Conservation (phyloP, 495 filamentous ascomycete genomes). For the Neurospora sp. region DNA sequence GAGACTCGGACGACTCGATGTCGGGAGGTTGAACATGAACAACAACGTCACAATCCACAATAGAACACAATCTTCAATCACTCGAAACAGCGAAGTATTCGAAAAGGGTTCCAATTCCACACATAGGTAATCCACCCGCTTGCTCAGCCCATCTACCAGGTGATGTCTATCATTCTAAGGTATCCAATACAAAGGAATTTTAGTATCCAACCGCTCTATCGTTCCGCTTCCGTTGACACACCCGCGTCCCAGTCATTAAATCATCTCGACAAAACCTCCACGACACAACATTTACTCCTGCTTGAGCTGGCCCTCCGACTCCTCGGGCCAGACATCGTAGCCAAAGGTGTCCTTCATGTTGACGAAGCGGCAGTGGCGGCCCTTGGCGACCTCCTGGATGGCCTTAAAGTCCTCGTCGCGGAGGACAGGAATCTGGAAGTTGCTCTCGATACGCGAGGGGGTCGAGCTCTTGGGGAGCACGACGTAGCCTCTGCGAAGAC, state of each 20-base stretch:
- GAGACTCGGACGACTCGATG: neutral
- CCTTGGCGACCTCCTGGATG: conserved; percentile 34
- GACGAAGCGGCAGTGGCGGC: conserved; percentile 54
- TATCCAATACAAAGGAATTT: neutral
- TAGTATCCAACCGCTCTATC: neutral
- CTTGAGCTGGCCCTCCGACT: conserved; percentile 16
- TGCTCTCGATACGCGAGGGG: conserved; percentile 54
- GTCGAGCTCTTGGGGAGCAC: conserved; percentile 50
- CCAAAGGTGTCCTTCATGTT: conserved; percentile 68
- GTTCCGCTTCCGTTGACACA: neutral
- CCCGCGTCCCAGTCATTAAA: neutral
- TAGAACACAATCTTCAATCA: neutral
- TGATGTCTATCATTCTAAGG: neutral
- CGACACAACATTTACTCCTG: neutral
- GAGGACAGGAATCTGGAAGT: conserved; percentile 33
- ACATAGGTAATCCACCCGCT: neutral
- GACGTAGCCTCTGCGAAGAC: conserved; percentile 30
- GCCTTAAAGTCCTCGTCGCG: conserved; percentile 32
- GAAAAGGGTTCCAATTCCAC: neutral
- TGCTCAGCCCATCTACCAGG: neutral
- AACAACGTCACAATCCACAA: neutral
- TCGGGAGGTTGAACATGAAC: neutral
- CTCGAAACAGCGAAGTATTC: neutral
- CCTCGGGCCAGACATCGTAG: conserved; percentile 40
- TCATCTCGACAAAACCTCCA: neutral